Evolutionary conservation across 441 rosid species (phyloP).

Genomic region (Erysimum cheiri): DNA sequence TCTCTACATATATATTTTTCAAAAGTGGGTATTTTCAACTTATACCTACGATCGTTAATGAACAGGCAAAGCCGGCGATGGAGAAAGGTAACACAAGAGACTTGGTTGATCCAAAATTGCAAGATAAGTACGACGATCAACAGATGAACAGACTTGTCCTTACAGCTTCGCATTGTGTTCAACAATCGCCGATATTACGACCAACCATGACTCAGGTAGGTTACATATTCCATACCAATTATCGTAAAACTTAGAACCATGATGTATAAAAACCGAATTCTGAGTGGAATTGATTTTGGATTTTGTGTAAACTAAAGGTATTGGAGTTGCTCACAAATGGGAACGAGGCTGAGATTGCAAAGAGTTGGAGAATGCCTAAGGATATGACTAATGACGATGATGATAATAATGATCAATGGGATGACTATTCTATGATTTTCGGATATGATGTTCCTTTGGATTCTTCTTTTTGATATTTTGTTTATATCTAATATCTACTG

Average conservation of each 20-base stretch:
- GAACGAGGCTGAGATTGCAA: conserved; percentile 58
- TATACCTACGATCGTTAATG: neutral
- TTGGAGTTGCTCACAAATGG: conserved; percentile 76
- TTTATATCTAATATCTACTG: conserved; percentile 26
- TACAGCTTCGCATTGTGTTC: conserved; percentile 80
- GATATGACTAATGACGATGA: conserved; percentile 42
- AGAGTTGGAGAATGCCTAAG: conserved; percentile 79
- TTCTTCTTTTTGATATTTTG: conserved; percentile 55
- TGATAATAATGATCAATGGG: conserved; percentile 56
- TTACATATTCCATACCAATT: neutral
- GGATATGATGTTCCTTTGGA: conserved; percentile 73
- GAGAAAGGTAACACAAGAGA: conserved; percentile 67
- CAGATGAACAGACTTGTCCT: conserved; percentile 69
- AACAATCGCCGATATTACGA: conserved; percentile 78
- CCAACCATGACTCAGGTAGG: conserved; percentile 86
- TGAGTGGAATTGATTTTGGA: neutral
- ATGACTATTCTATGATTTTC: conserved; percentile 78
- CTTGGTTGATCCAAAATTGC: conserved; percentile 71
- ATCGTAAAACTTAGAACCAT: neutral
- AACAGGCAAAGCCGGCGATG: conserved; percentile 82
- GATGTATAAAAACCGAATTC: neutral
- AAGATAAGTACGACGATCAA: conserved; percentile 64
- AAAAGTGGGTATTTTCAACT: too few relatives aligned
- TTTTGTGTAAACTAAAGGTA: conserved; percentile 49
- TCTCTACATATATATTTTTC: too few relatives aligned